Conservation (phyloP, 306 rosid genomes). For the Pyrus betulifolia region DNA sequence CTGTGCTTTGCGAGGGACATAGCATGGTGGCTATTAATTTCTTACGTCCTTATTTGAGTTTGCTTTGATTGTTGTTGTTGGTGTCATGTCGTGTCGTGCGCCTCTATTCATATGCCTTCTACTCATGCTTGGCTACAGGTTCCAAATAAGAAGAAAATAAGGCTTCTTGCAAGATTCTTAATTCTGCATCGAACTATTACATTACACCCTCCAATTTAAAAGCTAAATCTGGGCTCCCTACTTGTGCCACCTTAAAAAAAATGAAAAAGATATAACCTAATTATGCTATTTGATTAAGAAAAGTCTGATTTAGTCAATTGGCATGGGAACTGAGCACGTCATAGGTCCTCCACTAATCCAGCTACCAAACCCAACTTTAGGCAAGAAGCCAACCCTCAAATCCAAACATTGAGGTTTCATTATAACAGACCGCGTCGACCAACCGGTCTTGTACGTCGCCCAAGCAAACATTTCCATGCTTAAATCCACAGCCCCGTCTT, state of each 20-base stretch:
- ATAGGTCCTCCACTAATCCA: background rate
- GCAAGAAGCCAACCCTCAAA: slow-evolving; percentile 2
- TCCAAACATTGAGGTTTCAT: background rate
- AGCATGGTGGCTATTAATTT: too few species aligned
- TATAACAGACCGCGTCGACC: background rate
- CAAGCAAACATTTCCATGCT: background rate
- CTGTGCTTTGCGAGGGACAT: too few species aligned
- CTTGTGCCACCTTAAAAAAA: background rate
- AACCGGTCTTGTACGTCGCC: background rate
- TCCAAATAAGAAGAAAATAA: too few species aligned
- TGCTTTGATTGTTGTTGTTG: too few species aligned
- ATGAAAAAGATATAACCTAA: background rate
- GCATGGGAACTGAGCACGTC: background rate
- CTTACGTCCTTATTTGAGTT: too few species aligned
- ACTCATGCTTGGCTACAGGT: too few species aligned
- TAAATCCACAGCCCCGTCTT: background rate
- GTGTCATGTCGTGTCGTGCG: too few species aligned
- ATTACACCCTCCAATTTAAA: background rate
- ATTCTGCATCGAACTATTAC: background rate
- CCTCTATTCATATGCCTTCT: too few species aligned
- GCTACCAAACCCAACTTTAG: background rate
- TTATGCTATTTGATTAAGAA: background rate
- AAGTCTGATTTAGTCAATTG: background rate
- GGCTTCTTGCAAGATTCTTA: background rate
- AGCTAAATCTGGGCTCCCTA: background rate